These are phyloP conservation scores for Litchi chinensis DNA, from an alignment of 345 rosid species.

Conservation along the genomic window DNA sequence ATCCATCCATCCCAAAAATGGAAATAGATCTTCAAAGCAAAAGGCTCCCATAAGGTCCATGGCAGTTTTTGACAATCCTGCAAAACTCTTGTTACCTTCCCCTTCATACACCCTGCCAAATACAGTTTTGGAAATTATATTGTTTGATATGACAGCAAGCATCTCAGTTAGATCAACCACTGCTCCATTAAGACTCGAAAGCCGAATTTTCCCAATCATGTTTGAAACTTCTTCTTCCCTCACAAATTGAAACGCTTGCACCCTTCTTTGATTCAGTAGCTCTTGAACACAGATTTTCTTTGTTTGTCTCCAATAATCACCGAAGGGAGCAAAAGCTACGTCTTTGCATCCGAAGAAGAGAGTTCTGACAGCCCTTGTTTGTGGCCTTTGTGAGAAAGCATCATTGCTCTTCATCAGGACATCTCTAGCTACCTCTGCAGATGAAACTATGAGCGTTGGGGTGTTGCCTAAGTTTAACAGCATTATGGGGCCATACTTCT, in stretches of 20 bases:
- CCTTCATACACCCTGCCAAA: constrained; percentile 14
- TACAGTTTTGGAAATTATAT: constrained; percentile 11
- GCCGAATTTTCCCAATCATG: constrained; percentile 14
- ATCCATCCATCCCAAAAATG: constrained; percentile 27
- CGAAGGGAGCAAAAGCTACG: neutral
- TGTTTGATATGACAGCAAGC: constrained; percentile 12
- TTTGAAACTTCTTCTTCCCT: constrained; percentile 35
- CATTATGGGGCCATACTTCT: constrained; percentile 29
- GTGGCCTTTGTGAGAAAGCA: constrained; percentile 15
- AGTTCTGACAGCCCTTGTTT: neutral
- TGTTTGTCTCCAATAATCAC: constrained; percentile 1
- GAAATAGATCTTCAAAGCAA: constrained; percentile 27
- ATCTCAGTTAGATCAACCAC: constrained; percentile 21
- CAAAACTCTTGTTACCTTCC: constrained; percentile 1
- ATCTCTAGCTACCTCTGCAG: constrained; percentile 26
- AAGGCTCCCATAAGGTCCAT: constrained; percentile 14
- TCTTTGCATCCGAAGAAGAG: constrained; percentile 1
- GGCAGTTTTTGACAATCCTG: constrained; percentile 6
- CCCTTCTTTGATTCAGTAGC: constrained; percentile 14
- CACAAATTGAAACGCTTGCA: constrained; percentile 19
- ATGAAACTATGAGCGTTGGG: constrained; percentile 29
- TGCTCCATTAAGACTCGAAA: neutral
- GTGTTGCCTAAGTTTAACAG: constrained; percentile 5
- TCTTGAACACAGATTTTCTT: neutral
- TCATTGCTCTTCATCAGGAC: constrained; percentile 26